Base-by-base conservation (phyloP, 768 basidiomycete species). In the Fibroporia radiculosa region DNA sequence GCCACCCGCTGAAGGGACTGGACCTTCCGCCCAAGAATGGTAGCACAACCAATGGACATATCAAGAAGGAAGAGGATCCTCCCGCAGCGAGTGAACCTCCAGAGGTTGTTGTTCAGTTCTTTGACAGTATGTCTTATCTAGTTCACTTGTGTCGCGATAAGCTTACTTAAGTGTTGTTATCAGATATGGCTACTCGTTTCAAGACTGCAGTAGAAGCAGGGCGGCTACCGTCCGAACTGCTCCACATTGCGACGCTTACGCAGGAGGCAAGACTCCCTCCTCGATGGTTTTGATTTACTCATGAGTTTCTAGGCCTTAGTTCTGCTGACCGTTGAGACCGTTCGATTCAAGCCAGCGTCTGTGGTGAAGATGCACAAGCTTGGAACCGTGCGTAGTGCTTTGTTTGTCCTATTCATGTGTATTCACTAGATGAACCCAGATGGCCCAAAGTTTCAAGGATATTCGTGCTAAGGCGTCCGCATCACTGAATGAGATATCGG, bases 351-450 rank as follows among this genome's bases (percentile, higher is more conserved):
- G 59, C 63, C 77, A 6, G 62, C 78, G 3, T 75, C 82, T 0
- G 70, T 84, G 14, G 73, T 82, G 32, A 88, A 86, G 59, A 69
- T 77, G 29, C 74, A 90, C 61, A 89, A 83, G 59, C 74, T 85
- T 35, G 81, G 83, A 34, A 68, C 69, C 49, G 86, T 89, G 57
- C 54, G 80, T 69, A 19, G 41, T 20, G 12, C 27, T 29, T 20
- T 4, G 19, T 37, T 18, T 10, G 24, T 7, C 16, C 10, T 33
- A 12, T 12, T 19, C 5, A 0, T 7, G 26, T 32, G 19, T 7
- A 34, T 31, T 28, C 19, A 13, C 26, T 31, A 14, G 23, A 38
- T 45, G 16, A 20, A 20, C n/a, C 20, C 45, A 89, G 86, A 71
- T 89, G 42, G 78, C 77, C 29, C 66, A 79, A 34, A 78, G 68